Percentiles rank a stretch among this genome's conserved stretches.
These are phyloP conservation scores for Ophiocytium majus DNA, from an alignment of 352 stramenopile genomes.

Conservation along the genomic window DNA sequence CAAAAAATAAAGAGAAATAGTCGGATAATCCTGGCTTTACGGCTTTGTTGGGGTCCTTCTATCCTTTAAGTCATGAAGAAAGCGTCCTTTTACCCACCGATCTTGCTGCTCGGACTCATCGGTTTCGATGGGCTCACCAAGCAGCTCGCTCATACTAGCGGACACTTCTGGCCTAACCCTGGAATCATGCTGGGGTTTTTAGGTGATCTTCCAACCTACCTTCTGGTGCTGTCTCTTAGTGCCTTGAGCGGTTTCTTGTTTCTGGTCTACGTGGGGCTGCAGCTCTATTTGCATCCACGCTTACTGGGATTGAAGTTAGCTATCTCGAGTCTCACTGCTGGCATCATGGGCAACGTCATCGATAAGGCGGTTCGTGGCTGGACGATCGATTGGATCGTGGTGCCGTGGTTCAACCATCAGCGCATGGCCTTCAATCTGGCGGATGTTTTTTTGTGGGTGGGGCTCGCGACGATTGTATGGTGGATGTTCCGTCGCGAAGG, in stretches of 20 bases:
- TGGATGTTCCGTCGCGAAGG: background rate
- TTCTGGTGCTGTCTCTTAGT: background rate
- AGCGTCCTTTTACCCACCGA: background rate
- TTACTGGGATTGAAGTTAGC: background rate
- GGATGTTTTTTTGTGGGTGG: slow-evolving; percentile 14
- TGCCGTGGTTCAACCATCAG: background rate
- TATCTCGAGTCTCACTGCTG: background rate
- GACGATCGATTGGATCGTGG: background rate
- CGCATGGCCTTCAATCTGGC: background rate
- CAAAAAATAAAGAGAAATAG: background rate
- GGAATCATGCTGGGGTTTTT: background rate
- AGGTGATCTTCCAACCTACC: background rate
- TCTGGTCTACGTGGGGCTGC: background rate
- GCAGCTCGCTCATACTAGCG: background rate
- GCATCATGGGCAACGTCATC: background rate
- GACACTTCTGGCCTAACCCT: background rate
- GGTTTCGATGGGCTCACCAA: background rate
- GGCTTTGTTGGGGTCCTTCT: background rate
- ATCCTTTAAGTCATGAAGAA: background rate
- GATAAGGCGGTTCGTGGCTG: background rate
- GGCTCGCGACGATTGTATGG: background rate
- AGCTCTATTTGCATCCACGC: background rate
- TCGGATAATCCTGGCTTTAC: background rate
- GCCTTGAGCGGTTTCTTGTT: background rate
- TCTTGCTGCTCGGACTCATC: background rate